phyloP scores from a whole-genome alignment of 176 grass and related monocot genomes.

The Zoysia pacifica region DNA sequence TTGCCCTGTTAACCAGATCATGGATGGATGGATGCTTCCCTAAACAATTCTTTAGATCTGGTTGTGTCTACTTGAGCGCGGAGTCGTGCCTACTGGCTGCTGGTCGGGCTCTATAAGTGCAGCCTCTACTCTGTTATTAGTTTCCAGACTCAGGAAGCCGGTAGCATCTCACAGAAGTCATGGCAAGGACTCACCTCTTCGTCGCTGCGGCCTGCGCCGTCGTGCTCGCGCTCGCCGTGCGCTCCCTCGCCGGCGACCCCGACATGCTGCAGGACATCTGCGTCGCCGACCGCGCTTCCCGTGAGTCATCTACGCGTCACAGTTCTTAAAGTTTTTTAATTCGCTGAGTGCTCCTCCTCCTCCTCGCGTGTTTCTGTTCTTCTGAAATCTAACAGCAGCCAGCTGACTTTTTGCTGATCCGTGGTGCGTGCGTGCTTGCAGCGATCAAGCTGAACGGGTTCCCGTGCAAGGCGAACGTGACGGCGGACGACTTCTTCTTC shows the following conservation, averaged over 20 bases:
- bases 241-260: slow-evolving; percentile 46
- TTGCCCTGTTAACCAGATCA: too few species aligned
- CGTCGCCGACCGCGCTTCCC: slow-evolving; percentile 49
- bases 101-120: too few species aligned
- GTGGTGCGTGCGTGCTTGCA: not conserved
- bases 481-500: slow-evolving; percentile 79
- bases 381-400: too few species aligned
- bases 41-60: too few species aligned
- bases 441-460: slow-evolving; percentile 17
- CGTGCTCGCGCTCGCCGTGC: slow-evolving; percentile 24
- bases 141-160: too few species aligned
- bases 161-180: not conserved
- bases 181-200: slow-evolving; percentile 28
- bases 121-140: too few species aligned
- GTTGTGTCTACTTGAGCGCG: too few species aligned
- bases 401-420: not conserved
- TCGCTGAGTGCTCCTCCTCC: too few species aligned
- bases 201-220: slow-evolving; percentile 27
- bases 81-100: too few species aligned
- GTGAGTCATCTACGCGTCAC: slow-evolving; percentile 30
- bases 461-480: slow-evolving; percentile 36
- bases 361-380: too few species aligned
- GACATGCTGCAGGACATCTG: slow-evolving; percentile 61
- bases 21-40: too few species aligned
- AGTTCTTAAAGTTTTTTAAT: too few species aligned